Evolutionary conservation across 208 protist genomes (phyloP).

Genomic region (Jaenimonas drosophilae): DNA sequence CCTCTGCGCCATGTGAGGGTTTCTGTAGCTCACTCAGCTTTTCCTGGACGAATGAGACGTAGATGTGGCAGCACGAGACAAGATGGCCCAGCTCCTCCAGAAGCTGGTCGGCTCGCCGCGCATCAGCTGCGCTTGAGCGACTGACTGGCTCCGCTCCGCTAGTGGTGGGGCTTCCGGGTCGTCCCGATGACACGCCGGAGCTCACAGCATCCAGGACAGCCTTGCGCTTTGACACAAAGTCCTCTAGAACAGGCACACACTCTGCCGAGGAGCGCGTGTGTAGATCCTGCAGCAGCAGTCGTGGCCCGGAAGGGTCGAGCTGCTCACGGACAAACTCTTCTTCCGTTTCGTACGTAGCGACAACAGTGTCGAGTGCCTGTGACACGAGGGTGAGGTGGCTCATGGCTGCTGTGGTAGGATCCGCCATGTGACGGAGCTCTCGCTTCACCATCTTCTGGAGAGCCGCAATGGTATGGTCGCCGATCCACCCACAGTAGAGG

Average conservation of each 20-base stretch:
- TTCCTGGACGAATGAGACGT: conserved; percentile 52
- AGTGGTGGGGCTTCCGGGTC: background rate
- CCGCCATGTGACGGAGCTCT: conserved; percentile 68
- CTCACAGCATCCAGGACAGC: conserved; percentile 15
- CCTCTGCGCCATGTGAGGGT: background rate
- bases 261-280: conserved; percentile 52
- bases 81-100: conserved; percentile 83
- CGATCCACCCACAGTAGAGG: conserved; percentile 61
- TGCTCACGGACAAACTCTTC: conserved; percentile 47
- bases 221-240: conserved; percentile 59
- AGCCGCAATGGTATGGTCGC: conserved; percentile 42
- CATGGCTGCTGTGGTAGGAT: conserved; percentile 41
- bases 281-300: conserved; percentile 43
- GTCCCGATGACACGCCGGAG: background rate
- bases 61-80: conserved; percentile 77
- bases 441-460: conserved; percentile 50
- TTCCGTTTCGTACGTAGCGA: conserved; percentile 63
- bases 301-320: conserved; percentile 41
- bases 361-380: conserved; percentile 66
- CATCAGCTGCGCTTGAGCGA: conserved; percentile 16
- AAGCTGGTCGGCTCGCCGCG: conserved; percentile 64
- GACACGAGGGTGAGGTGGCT: conserved; percentile 75
- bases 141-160: conserved; percentile 5
- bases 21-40: conserved; percentile 8
- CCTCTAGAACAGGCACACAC: conserved; percentile 64